Evolutionary conservation across 305 asterid species (phyloP).

Genomic region (Fraxinus paxiana): DNA sequence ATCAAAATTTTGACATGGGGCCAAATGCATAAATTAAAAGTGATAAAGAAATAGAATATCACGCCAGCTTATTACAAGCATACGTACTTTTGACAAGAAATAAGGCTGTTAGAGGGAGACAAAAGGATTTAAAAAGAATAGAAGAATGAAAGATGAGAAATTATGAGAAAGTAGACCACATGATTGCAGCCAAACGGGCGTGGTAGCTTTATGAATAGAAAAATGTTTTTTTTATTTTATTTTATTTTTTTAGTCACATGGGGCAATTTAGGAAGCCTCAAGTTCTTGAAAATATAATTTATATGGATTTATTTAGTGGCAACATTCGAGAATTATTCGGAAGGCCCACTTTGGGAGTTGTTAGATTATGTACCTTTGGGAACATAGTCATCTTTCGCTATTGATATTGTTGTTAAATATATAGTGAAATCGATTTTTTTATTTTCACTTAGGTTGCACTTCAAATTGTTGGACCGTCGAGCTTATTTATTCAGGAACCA

Average conservation of each 20-base stretch:
- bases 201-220: slow-evolving; percentile 42
- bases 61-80: background rate
- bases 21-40: background rate
- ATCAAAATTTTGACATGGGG: background rate
- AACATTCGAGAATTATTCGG: background rate
- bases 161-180: slow-evolving; percentile 56
- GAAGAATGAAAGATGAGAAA: slow-evolving; percentile 22
- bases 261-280: slow-evolving; percentile 26
- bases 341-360: background rate
- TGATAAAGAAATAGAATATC: background rate
- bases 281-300: background rate
- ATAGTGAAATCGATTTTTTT: background rate
- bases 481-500: background rate
- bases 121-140: slow-evolving; percentile 11
- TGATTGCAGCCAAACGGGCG: slow-evolving; percentile 62
- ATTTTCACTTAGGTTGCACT: too few relatives aligned
- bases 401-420: too few relatives aligned
- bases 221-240: background rate
- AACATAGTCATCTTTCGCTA: background rate
- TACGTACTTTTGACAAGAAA: background rate
- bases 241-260: slow-evolving; percentile 29
- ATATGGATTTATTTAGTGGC: background rate
- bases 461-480: too few relatives aligned
- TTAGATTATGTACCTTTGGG: background rate
- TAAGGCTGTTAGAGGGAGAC: slow-evolving; percentile 16